Conservation (phyloP, 345 rosid genomes). For the Brassica nigra region DNA sequence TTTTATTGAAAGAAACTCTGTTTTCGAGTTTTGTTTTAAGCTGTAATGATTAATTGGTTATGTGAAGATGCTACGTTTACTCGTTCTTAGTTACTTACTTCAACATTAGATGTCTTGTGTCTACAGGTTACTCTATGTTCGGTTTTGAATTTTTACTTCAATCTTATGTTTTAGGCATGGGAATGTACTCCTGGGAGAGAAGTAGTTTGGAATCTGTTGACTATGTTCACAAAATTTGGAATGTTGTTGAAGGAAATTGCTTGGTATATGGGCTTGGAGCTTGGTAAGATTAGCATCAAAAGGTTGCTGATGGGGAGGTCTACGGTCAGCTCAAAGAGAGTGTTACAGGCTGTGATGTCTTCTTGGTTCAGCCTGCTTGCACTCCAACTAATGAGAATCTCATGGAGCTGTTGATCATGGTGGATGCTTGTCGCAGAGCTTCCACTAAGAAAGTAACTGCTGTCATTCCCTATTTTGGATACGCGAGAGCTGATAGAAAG, state of each 20-base stretch:
- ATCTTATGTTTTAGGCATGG: background rate
- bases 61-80: background rate
- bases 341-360: conserved; percentile 96
- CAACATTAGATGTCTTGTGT: background rate
- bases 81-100: too few species aligned
- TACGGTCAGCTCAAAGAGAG: conserved; percentile 95
- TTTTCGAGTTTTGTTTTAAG: background rate
- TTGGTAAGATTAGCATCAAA: conserved; percentile 86
- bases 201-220: background rate
- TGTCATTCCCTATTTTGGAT: conserved; percentile 95
- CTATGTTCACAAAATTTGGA: background rate
- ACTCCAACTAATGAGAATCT: conserved; percentile 98
- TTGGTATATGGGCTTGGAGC: conserved; percentile 94
- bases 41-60: background rate
- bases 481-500: conserved; percentile 80
- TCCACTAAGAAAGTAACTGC: conserved; percentile 93
- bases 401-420: conserved; percentile 90
- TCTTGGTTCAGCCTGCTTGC: conserved; percentile 88
- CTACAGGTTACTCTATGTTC: background rate
- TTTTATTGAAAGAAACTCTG: background rate
- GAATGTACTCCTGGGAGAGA: background rate
- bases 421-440: conserved; percentile 97
- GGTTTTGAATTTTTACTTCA: background rate
- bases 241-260: conserved; percentile 69
- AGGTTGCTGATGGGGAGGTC: conserved; percentile 94